Evolutionary conservation across 1,284 basidiomycete species (phyloP).

Genomic region (Moniliophthora roreri): DNA sequence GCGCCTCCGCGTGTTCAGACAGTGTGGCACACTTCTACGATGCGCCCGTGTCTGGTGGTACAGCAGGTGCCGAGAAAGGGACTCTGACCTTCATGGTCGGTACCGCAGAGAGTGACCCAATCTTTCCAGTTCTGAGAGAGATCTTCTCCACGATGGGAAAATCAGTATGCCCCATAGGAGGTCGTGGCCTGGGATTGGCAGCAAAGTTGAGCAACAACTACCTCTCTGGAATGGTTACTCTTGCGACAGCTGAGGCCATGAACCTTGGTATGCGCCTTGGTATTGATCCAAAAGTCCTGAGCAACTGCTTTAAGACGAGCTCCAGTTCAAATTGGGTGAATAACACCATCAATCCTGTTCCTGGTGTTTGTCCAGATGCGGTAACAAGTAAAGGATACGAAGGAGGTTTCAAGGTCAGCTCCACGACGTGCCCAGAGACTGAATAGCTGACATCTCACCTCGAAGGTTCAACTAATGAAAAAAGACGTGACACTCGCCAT

Average conservation of each 20-base stretch:
- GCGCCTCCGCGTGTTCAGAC: constrained; percentile 9
- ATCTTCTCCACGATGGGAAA: constrained; percentile 35
- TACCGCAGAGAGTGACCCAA: constrained; percentile 26
- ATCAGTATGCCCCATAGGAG: constrained; percentile 33
- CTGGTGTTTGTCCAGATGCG: constrained; percentile 39
- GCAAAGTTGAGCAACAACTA: constrained; percentile 43
- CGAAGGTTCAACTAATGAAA: constrained; percentile 39
- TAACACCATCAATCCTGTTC: constrained; percentile 38
- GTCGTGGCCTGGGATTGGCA: constrained; percentile 35
- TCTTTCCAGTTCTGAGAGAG: constrained; percentile 27
- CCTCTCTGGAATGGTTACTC: constrained; percentile 36
- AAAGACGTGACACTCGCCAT: constrained; percentile 39
- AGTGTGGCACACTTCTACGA: constrained; percentile 33
- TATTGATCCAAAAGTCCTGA: constrained; percentile 35
- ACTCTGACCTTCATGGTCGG: constrained; percentile 40
- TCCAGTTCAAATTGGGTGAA: constrained; percentile 40
- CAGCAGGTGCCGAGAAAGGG: constrained; percentile 34
- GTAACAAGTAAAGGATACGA: constrained; percentile 40
- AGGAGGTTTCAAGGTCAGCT: constrained; percentile 36
- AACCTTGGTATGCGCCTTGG: constrained; percentile 41
- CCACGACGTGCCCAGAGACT: background rate
- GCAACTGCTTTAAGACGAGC: constrained; percentile 34
- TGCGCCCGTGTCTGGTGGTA: constrained; percentile 39
- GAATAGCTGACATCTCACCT: background rate
- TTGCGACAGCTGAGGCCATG: constrained; percentile 41